phyloP scores from a whole-genome alignment of 2,329 filamentous ascomycete species.

The Colletotrichum costaricense region DNA sequence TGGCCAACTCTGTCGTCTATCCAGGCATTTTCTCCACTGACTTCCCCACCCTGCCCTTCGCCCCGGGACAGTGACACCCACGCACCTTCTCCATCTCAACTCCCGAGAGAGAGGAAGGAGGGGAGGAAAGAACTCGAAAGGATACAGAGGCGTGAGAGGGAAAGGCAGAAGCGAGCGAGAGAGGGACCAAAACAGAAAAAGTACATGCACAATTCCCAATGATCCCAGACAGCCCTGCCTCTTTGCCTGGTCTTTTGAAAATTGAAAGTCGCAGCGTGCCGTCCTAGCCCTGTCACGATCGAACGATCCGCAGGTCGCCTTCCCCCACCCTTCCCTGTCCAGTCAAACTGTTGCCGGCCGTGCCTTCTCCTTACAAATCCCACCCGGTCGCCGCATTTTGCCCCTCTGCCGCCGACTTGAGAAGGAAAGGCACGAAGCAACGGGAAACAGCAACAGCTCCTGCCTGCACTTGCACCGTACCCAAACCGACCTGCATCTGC shows the following conservation, averaged over 20 bases:
- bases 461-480: background rate
- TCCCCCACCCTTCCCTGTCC: conserved; percentile 6
- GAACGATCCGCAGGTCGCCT: conserved; percentile 11
- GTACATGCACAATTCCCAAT: background rate
- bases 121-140: no score
- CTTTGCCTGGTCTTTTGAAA: background rate
- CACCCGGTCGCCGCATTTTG: conserved; percentile 28
- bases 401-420: conserved; percentile 19
- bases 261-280: background rate
- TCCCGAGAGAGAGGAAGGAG: background rate
- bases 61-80: background rate
- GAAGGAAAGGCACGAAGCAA: background rate
- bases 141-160: no score
- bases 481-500: background rate
- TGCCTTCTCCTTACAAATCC: conserved; percentile 32
- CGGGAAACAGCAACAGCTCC: background rate
- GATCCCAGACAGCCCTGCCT: background rate
- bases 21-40: background rate
- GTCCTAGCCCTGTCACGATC: conserved; percentile 2
- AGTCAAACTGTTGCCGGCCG: conserved; percentile 4
- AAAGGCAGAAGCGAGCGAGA: background rate
- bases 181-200: background rate
- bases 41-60: background rate
- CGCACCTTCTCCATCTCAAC: conserved; percentile 11
- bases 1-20: conserved; percentile 12